phyloP scores from a whole-genome alignment of 306 rosid genomes.

The Vigna radiata region DNA sequence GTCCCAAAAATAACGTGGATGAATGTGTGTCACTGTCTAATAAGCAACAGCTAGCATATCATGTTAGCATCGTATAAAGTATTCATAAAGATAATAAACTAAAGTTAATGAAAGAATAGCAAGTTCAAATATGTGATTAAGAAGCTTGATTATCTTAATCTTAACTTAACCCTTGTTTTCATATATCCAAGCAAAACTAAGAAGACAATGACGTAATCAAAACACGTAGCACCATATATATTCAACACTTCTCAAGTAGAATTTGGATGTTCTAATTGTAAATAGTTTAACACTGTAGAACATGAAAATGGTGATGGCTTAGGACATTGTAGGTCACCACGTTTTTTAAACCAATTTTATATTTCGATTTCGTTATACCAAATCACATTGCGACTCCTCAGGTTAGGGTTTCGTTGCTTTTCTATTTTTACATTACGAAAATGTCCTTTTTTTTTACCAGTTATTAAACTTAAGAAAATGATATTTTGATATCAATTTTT shows the following conservation, averaged over 20 bases:
- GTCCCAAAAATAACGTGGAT: background rate
- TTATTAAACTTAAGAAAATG: too few species aligned
- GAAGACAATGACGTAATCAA: background rate
- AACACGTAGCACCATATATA: conserved; percentile 23
- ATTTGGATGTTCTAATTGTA: background rate
- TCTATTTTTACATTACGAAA: too few species aligned
- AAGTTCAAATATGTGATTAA: background rate
- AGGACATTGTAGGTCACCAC: conserved; percentile 3
- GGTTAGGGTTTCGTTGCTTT: too few species aligned
- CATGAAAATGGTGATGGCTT: background rate
- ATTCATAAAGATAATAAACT: background rate
- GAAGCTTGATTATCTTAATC: background rate
- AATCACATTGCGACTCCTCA: background rate
- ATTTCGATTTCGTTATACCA: background rate
- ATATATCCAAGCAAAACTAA: background rate
- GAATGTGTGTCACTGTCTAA: background rate
- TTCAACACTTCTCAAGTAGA: conserved; percentile 5
- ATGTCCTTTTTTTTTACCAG: too few species aligned
- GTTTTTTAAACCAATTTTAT: background rate
- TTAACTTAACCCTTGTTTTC: background rate
- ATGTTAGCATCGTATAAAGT: background rate
- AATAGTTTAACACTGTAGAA: background rate
- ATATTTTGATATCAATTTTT: too few species aligned
- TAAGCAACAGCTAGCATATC: conserved; percentile 17
- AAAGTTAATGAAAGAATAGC: background rate